A percentile compares a stretch with the other conserved stretches of the same genome.
Conservation (phyloP, 495 filamentous ascomycete genomes). For the Penicillium steckii region DNA sequence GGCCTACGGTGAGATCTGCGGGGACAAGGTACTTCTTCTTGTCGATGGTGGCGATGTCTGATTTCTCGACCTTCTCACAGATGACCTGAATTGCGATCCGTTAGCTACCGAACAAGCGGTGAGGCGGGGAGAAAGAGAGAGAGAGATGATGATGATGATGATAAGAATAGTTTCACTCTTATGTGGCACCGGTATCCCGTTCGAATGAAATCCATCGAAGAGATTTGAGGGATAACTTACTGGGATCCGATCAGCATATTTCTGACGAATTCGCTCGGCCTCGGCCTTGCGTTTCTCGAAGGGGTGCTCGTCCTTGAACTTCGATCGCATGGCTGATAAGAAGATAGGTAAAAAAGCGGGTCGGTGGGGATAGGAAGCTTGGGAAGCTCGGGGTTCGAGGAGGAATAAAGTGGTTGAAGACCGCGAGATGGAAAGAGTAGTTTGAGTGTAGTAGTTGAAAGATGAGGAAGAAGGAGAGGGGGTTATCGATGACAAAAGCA, state of each 20-base stretch:
- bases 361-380: slow-evolving; percentile 16
- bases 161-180: neutral
- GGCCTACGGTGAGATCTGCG: slow-evolving; percentile 95
- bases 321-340: slow-evolving; percentile 73
- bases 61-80: slow-evolving; percentile 99
- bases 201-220: neutral
- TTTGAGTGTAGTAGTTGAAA: neutral
- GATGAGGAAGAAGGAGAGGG: slow-evolving; percentile 17
- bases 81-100: slow-evolving; percentile 67
- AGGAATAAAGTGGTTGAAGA: neutral
- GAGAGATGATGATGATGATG: neutral
- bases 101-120: slow-evolving; percentile 45
- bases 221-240: slow-evolving; percentile 56
- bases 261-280: slow-evolving; percentile 97
- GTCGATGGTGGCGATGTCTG: slow-evolving; percentile 98
- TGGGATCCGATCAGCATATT: slow-evolving; percentile 97
- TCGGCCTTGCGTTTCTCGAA: slow-evolving; percentile 99
- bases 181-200: too few species aligned
- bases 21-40: slow-evolving; percentile 99
- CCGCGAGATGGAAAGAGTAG: neutral
- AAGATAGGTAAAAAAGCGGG: slow-evolving; percentile 29
- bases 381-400: slow-evolving; percentile 9
- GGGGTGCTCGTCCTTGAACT: slow-evolving; percentile 99
- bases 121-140: slow-evolving; percentile 14
- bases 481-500: slow-evolving; percentile 28